phyloP scores from a whole-genome alignment of 2,329 filamentous ascomycete species.

The Myriangium duriaei region DNA sequence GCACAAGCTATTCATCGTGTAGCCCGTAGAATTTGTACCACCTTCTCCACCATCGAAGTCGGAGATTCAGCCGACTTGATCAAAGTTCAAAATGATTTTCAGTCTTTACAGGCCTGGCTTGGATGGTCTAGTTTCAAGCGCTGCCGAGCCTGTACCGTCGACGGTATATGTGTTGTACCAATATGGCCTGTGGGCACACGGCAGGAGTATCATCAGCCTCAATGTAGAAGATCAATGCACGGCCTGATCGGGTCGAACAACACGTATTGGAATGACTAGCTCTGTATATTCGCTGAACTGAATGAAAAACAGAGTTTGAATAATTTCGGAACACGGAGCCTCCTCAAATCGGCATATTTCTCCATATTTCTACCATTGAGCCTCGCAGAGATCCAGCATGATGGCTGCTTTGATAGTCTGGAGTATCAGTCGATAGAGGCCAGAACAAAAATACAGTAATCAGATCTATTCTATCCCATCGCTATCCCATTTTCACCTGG shows the following conservation, averaged over 20 bases:
- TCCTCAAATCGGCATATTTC: too few species aligned
- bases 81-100: slow-evolving; percentile 23
- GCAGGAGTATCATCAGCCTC: slow-evolving; percentile 42
- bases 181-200: slow-evolving; percentile 49
- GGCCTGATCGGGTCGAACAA: slow-evolving; percentile 4
- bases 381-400: too few species aligned
- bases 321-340: too few species aligned
- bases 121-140: slow-evolving; percentile 50
- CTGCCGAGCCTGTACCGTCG: slow-evolving; percentile 39
- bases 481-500: background rate
- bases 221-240: slow-evolving; percentile 25
- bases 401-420: too few species aligned
- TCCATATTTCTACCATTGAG: too few species aligned
- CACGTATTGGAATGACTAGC: slow-evolving; percentile 16
- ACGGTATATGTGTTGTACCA: slow-evolving; percentile 48
- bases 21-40: slow-evolving; percentile 23
- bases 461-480: too few species aligned
- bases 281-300: too few species aligned
- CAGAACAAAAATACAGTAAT: too few species aligned
- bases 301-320: too few species aligned
- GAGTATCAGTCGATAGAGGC: too few species aligned
- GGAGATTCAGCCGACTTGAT: slow-evolving; percentile 10
- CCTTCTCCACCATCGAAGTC: slow-evolving; percentile 20
- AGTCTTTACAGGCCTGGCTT: slow-evolving; percentile 37
- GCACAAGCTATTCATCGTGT: slow-evolving; percentile 21